A percentile compares a stretch with the other conserved stretches of the same genome.
phyloP scores from a whole-genome alignment of 768 basidiomycete genomes.

The Daedalea quercina region DNA sequence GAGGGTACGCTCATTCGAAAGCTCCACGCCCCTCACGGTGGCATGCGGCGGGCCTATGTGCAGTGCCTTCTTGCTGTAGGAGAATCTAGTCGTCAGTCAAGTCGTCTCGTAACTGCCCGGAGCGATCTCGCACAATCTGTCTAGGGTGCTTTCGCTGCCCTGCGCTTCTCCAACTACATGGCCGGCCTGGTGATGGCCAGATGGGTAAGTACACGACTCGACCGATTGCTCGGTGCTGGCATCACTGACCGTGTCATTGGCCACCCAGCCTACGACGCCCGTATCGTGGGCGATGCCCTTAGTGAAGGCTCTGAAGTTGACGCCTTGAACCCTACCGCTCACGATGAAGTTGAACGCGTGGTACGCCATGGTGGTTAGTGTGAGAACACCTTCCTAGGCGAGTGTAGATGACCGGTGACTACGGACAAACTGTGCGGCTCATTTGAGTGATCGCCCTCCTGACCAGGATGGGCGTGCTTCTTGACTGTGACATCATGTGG shows the following conservation, averaged over 20 bases:
- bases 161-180: slow-evolving; percentile 15
- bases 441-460: no score
- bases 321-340: slow-evolving; percentile 17
- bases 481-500: no score
- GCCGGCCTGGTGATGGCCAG: slow-evolving; percentile 4
- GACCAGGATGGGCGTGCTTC: no score
- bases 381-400: no score
- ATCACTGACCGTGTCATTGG: slow-evolving; percentile 14
- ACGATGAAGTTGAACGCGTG: slow-evolving; percentile 12
- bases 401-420: no score
- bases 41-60: slow-evolving; percentile 10
- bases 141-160: slow-evolving; percentile 9
- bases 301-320: slow-evolving; percentile 15
- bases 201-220: no score
- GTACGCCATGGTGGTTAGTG: slow-evolving; percentile 3
- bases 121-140: slow-evolving; percentile 10
- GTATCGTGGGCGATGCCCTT: slow-evolving; percentile 12
- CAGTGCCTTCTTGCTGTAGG: slow-evolving; percentile 11
- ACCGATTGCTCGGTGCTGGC: no score
- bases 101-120: background rate
- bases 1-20: slow-evolving; percentile 8
- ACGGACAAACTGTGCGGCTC: no score
- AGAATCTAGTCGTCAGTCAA: background rate
- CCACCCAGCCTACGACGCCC: slow-evolving; percentile 17
- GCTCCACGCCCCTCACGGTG: slow-evolving; percentile 10